These are phyloP conservation scores for Sphagnum fallax DNA, from an alignment of 228 moss, liverwort and hornwort species.

Conservation along the genomic window DNA sequence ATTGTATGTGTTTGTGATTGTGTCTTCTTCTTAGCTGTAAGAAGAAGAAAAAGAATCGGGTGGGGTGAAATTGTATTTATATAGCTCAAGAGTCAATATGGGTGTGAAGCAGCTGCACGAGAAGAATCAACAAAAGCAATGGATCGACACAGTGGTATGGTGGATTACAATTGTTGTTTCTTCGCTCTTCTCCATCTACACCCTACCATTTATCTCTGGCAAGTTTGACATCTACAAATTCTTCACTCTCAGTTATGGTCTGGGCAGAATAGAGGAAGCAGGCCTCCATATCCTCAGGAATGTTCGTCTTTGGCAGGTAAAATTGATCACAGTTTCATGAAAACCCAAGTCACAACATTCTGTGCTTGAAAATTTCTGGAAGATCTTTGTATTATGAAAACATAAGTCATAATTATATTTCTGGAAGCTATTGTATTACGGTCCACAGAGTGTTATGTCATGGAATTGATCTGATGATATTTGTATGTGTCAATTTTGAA, in stretches of 20 bases:
- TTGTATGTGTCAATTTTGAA: not conserved
- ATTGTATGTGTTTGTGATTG: no score
- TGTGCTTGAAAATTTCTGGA: no score
- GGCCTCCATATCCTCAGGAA: constrained; percentile 28
- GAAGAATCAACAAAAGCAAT: constrained; percentile 1
- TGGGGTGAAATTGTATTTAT: no score
- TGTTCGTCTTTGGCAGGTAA: constrained; percentile 47
- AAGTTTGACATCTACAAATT: constrained; percentile 32
- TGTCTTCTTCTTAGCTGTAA: no score
- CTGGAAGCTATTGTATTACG: no score
- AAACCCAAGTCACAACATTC: not conserved
- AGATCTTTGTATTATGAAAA: not conserved
- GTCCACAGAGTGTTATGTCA: no score
- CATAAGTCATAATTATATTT: no score
- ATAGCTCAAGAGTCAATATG: no score
- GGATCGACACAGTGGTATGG: constrained; percentile 29
- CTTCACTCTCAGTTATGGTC: not conserved
- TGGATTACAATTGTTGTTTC: constrained; percentile 26
- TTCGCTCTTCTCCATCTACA: constrained; percentile 29
- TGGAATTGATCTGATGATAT: no score
- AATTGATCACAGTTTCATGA: no score
- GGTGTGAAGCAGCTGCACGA: no score
- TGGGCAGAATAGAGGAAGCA: not conserved
- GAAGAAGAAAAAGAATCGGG: no score
- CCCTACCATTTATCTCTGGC: constrained; percentile 29